Evolutionary conservation across 2,329 filamentous ascomycete species (phyloP), one percentile per base, ranked within the genome.

Genomic region (Arthrobotrys entomopaga): DNA sequence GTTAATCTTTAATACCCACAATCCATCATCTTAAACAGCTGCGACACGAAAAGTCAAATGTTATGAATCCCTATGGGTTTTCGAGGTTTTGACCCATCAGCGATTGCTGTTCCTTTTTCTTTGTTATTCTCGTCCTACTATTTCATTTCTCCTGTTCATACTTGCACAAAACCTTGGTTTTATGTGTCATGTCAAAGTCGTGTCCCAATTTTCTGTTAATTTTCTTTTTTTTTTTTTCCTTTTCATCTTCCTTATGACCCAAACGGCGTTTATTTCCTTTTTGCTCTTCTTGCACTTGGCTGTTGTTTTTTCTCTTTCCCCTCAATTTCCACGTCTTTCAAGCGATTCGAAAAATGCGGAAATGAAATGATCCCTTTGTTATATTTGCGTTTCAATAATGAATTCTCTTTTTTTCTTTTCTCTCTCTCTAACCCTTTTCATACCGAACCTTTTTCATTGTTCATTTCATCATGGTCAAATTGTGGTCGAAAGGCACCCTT

Each of bases 181-280:
- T 61, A 50, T 56, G 19, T 56, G 57, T 56, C 46, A 66, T 61
- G 56, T 73, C 60, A 38, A 61, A 67, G 38, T 66, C 22, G 20
- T 65, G 24, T 46, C 19, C 38, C 69, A 13, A 11, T 34, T 11
- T 20, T 19, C 52, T 71, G 63, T 64, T 59, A 16, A 43, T 69
- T 76, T 64, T 10, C 56, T 52, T 65, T 59, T 65, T 61, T 65
- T n/a, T 49, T 69, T 76, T 64, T 10, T 60, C 49, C 65, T 59
- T 65, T 61, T 65, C 59, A 24, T 54, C 50, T 16, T 63, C 59
- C 46, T 76, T 64, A 71, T 65, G 76, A 71, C 67, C 58, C 76
- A 61, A 71, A 66, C 63, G 76, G 75, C 76, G 75, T 77, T 77
- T 42, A 53, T 73, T 56, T 69, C 56, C 64, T 52, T 71, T 26